Percentiles rank a stretch among this genome's conserved stretches.
Evolutionary conservation across 1,284 basidiomycete genomes (phyloP).

Genomic region (Thecaphora frezii): DNA sequence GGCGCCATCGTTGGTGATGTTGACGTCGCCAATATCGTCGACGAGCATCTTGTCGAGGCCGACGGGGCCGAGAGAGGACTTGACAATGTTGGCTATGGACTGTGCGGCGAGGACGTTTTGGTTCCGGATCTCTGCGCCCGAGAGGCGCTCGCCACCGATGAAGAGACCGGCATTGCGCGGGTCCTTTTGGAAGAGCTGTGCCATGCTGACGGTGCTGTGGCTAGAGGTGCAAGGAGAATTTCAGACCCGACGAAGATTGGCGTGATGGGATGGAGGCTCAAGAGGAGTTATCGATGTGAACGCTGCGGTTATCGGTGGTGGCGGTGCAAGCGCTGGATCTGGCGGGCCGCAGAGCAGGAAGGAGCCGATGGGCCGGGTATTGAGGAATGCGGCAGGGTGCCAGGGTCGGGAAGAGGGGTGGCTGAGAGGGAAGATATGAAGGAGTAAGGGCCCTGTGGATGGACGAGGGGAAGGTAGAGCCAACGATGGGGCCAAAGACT

Average conservation of each 20-base stretch:
- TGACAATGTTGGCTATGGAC: constrained; percentile 95
- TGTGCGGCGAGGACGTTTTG: constrained; percentile 90
- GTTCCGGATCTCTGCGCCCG: constrained; percentile 92
- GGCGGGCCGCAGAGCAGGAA: too few species aligned
- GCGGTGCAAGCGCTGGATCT: too few species aligned
- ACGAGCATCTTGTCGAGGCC: constrained; percentile 75
- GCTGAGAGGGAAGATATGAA: too few species aligned
- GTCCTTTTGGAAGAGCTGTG: constrained; percentile 57
- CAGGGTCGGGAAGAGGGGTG: too few species aligned
- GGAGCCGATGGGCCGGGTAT: too few species aligned
- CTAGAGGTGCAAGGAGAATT: not conserved
- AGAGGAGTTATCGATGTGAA: too few species aligned
- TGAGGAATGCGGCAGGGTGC: too few species aligned
- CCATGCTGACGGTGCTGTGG: constrained; percentile 47
- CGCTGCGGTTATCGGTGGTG: too few species aligned
- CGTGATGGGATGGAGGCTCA: not conserved
- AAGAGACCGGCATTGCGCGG: constrained; percentile 64
- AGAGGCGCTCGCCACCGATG: constrained; percentile 87
- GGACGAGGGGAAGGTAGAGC: too few species aligned
- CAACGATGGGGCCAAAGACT: too few species aligned
- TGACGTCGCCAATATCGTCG: constrained; percentile 98
- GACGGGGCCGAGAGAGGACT: constrained; percentile 91
- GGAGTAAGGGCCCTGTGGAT: too few species aligned
- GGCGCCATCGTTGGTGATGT: constrained; percentile 98
- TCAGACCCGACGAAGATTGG: not conserved